A percentile compares a stretch with the other conserved stretches of the same genome.
These are phyloP conservation scores for Micromonas commoda DNA, from an alignment of 139 green algal genomes.

Conservation along the genomic window DNA sequence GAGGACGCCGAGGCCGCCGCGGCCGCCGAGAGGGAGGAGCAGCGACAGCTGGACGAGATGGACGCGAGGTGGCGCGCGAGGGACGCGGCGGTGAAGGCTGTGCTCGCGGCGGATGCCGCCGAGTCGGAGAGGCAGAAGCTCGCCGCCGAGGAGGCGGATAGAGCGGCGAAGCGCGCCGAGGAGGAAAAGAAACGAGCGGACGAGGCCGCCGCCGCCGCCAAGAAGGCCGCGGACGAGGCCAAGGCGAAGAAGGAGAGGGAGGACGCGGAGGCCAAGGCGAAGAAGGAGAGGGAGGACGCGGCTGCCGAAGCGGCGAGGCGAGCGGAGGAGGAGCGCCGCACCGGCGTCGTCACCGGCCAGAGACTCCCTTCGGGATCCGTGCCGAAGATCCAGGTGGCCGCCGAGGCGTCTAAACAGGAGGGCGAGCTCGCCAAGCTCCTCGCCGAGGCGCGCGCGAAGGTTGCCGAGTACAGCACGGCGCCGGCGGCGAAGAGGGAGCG, in stretches of 20 bases:
- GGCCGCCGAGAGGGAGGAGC: background rate
- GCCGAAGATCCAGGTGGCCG: background rate
- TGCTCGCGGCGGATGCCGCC: background rate
- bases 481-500: slow-evolving; percentile 22
- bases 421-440: background rate
- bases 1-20: background rate
- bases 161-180: background rate
- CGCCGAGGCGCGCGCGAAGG: background rate
- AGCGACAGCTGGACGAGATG: background rate
- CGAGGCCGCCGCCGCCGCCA: too few species aligned
- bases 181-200: background rate
- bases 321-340: slow-evolving; percentile 9
- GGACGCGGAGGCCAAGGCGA: slow-evolving; percentile 10
- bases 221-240: too few species aligned
- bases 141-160: background rate
- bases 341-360: background rate
- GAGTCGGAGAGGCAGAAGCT: background rate
- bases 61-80: background rate
- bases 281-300: slow-evolving; percentile 9
- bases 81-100: background rate
- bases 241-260: background rate
- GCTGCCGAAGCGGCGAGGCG: background rate
- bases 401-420: background rate
- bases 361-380: background rate
- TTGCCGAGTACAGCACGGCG: slow-evolving; percentile 7